phyloP scores from a whole-genome alignment of 805 yeast genomes.

The Wickerhamomyces ciferrii region DNA sequence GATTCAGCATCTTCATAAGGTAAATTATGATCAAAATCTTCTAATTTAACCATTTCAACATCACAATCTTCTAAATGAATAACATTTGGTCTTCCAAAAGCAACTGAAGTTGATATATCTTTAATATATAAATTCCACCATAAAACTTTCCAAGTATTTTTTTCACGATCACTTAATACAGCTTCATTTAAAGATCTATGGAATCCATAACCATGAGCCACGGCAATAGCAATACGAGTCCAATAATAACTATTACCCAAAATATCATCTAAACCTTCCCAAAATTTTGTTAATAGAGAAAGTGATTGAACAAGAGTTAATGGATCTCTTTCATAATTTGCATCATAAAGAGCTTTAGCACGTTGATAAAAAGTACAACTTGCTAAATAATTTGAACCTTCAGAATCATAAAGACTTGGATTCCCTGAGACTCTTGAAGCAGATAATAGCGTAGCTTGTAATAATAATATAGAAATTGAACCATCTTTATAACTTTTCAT shows the following conservation, averaged over 20 bases:
- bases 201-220: constrained; percentile 74
- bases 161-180: constrained; percentile 32
- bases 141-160: constrained; percentile 54
- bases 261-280: constrained; percentile 72
- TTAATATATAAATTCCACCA: constrained; percentile 78
- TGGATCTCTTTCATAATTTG: constrained; percentile 63
- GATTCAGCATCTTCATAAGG: constrained; percentile 46
- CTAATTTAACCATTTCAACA: constrained; percentile 63
- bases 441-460: constrained; percentile 63
- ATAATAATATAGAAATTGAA: constrained; percentile 53
- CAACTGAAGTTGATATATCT: constrained; percentile 64
- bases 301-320: constrained; percentile 57
- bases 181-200: constrained; percentile 48
- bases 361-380: constrained; percentile 59
- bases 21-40: constrained; percentile 56
- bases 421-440: constrained; percentile 60
- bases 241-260: constrained; percentile 64
- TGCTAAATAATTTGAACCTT: constrained; percentile 43
- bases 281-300: constrained; percentile 57
- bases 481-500: constrained; percentile 51
- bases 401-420: constrained; percentile 42
- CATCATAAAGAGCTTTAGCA: constrained; percentile 71
- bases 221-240: constrained; percentile 62
- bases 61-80: constrained; percentile 72
- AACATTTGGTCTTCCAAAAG: constrained; percentile 67